A percentile compares a stretch with the other conserved stretches of the same genome.
These are phyloP conservation scores for Hirsutella minnesotensis DNA, from an alignment of 2,329 filamentous ascomycete genomes.

Conservation along the genomic window DNA sequence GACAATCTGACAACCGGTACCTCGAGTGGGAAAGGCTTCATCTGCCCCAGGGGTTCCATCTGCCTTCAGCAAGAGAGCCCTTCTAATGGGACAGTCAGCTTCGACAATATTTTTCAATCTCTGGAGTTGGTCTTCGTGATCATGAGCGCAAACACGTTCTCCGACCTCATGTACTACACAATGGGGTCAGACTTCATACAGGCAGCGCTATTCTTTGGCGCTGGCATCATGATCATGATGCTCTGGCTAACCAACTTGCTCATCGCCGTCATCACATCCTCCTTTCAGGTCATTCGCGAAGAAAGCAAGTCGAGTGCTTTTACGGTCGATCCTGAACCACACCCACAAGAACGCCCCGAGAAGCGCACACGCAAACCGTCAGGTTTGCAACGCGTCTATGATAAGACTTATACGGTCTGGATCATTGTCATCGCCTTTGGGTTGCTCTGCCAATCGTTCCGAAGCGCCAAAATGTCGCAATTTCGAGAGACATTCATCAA, in stretches of 20 bases:
- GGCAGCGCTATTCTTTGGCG: conserved; percentile 65
- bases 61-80: conserved; percentile 75
- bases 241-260: conserved; percentile 91
- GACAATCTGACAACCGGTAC: conserved; percentile 38
- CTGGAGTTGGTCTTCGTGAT: conserved; percentile 93
- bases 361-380: conserved; percentile 26
- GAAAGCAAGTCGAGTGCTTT: conserved; percentile 93
- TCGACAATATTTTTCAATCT: conserved; percentile 89
- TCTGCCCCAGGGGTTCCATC: conserved; percentile 73
- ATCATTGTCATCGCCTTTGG: conserved; percentile 68
- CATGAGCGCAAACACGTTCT: conserved; percentile 97
- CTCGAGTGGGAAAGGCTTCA: conserved; percentile 61
- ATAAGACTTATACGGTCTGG: conserved; percentile 68
- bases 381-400: conserved; percentile 57
- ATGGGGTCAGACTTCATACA: conserved; percentile 84
- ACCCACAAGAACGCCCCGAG: conserved; percentile 23
- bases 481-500: conserved; percentile 54
- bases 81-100: conserved; percentile 76
- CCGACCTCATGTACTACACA: conserved; percentile 87
- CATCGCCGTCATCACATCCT: conserved; percentile 96
- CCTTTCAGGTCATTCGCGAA: conserved; percentile 95
- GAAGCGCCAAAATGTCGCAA: conserved; percentile 63
- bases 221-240: conserved; percentile 78
- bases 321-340: conserved; percentile 54
- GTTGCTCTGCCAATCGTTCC: conserved; percentile 65